Percentiles rank a stretch among this genome's conserved stretches.
Evolutionary conservation across 148 eudicot species (phyloP).

Genomic region (Pharnaceum exiguum): DNA sequence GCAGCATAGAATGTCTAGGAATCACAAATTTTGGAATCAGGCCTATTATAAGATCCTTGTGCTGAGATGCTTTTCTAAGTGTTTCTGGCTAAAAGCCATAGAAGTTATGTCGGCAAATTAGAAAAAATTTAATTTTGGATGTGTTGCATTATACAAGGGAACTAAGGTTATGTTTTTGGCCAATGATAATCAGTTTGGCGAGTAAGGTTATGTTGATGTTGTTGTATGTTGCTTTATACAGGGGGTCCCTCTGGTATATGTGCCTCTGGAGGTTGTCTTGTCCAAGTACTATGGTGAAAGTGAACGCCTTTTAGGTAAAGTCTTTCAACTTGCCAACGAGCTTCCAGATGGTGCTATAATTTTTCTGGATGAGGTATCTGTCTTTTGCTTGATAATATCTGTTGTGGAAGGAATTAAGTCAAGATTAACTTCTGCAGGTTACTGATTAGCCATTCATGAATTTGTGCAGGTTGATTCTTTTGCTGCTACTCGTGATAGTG

Average conservation of each 20-base stretch:
- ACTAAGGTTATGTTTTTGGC: too few relatives aligned
- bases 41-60: too few relatives aligned
- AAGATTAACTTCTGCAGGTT: too few relatives aligned
- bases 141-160: too few relatives aligned
- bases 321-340: conserved; percentile 91
- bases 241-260: conserved; percentile 87
- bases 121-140: too few relatives aligned
- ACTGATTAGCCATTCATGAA: conserved; percentile 1
- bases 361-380: conserved; percentile 87
- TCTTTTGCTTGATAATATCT: not conserved
- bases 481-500: conserved; percentile 93
- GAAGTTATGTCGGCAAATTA: too few relatives aligned
- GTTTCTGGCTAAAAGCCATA: too few relatives aligned
- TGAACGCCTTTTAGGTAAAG: conserved; percentile 84
- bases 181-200: too few relatives aligned
- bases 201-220: not conserved
- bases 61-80: too few relatives aligned
- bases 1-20: too few relatives aligned
- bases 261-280: conserved; percentile 86
- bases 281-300: conserved; percentile 98
- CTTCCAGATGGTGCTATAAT: conserved; percentile 82
- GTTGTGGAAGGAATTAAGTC: not conserved
- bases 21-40: too few relatives aligned
- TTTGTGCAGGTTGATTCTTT: conserved; percentile 81
- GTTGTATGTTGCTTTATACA: conserved; percentile 20